Conservation (phyloP, 192 early-diverging fungal genomes). For the Coemansia sp. region DNA sequence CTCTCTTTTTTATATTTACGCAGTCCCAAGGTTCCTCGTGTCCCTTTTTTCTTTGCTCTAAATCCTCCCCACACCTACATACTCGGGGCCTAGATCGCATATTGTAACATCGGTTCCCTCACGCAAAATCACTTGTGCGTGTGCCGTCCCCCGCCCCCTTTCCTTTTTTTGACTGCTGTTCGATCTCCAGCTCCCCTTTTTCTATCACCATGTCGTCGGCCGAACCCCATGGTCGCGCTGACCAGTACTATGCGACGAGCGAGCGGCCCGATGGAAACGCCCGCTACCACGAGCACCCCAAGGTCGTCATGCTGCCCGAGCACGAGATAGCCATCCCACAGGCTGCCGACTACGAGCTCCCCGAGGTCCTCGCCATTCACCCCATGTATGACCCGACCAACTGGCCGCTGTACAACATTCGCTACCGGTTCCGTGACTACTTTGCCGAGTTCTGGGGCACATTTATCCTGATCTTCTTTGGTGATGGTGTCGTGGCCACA, state of each 20-base stretch:
- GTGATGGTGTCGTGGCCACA: slow-evolving; percentile 63
- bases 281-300: slow-evolving; percentile 41
- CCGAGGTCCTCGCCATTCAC: slow-evolving; percentile 21
- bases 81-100: slow-evolving; percentile 3
- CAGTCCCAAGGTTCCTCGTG: background rate
- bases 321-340: slow-evolving; percentile 42
- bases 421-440: slow-evolving; percentile 55
- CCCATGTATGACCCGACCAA: slow-evolving; percentile 47
- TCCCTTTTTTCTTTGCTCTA: background rate
- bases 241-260: background rate
- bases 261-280: background rate
- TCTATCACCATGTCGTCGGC: background rate
- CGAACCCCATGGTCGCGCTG: background rate
- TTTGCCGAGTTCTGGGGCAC: slow-evolving; percentile 78
- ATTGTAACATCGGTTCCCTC: background rate
- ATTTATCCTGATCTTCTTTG: slow-evolving; percentile 63
- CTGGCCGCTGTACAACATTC: slow-evolving; percentile 39
- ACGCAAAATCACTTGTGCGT: background rate
- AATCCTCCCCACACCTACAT: background rate
- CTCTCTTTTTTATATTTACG: background rate
- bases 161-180: background rate
- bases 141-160: background rate
- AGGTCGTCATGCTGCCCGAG: slow-evolving; percentile 27
- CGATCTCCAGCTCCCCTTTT: background rate
- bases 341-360: slow-evolving; percentile 47